These are phyloP conservation scores for Parathielavia hyrcaniae DNA, from an alignment of 495 filamentous ascomycete genomes.

Conservation along the genomic window DNA sequence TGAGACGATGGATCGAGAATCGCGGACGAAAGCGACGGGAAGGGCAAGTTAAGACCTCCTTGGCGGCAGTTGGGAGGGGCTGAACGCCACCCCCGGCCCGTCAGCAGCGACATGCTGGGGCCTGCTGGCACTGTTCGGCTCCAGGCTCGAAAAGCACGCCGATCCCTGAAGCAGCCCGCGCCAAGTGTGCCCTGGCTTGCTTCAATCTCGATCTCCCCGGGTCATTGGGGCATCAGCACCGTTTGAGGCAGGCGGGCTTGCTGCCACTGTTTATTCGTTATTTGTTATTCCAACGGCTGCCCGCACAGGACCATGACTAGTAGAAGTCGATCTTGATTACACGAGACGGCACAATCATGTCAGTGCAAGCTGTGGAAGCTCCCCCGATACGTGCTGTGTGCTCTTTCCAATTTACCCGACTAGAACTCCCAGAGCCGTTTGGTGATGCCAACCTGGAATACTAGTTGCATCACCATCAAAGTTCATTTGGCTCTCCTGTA, in stretches of 20 bases:
- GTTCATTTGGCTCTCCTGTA: constrained; percentile 11
- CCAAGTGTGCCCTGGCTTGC: constrained; percentile 6
- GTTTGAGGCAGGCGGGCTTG: constrained; percentile 1
- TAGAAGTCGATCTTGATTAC: constrained; percentile 4
- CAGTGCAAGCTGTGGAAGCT: constrained; percentile 7
- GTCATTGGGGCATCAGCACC: background rate
- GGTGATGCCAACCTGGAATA: background rate
- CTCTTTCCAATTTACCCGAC: constrained; percentile 18
- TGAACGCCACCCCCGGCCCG: constrained; percentile 17
- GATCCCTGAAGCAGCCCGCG: constrained; percentile 20
- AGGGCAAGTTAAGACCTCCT: constrained; percentile 12
- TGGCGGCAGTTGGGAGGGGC: constrained; percentile 21
- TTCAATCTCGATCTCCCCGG: constrained; percentile 8
- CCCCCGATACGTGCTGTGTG: background rate
- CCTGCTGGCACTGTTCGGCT: too few species aligned
- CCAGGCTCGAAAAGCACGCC: constrained; percentile 19
- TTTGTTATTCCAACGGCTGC: background rate
- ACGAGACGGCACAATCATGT: background rate
- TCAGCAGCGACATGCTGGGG: background rate
- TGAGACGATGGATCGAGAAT: constrained; percentile 10
- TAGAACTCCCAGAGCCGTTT: constrained; percentile 8
- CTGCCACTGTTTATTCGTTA: background rate
- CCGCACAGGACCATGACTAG: background rate
- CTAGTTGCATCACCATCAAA: constrained; percentile 16
- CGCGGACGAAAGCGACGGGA: constrained; percentile 12